Evolutionary conservation across 352 stramenopile species (phyloP).

Genomic region (Globisporangium ultimum): DNA sequence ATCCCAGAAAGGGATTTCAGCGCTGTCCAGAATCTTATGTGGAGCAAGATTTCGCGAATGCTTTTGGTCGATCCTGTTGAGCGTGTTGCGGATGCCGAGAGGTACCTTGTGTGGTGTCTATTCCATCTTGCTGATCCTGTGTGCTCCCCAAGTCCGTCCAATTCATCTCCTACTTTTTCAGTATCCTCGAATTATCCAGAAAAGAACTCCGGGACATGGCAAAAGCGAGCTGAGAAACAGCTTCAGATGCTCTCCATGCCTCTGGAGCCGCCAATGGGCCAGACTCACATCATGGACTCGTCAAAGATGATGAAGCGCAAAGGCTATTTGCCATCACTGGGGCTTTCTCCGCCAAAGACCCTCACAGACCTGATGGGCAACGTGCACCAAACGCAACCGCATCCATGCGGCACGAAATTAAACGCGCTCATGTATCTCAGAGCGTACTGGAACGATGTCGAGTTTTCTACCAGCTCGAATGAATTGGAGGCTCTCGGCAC

Average conservation of each 20-base stretch:
- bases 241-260: slow-evolving; percentile 68
- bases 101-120: slow-evolving; percentile 67
- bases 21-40: slow-evolving; percentile 22
- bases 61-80: slow-evolving; percentile 26
- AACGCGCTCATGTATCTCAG: slow-evolving; percentile 11
- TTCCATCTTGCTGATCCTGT: slow-evolving; percentile 30
- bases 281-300: slow-evolving; percentile 64
- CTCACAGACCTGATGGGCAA: slow-evolving; percentile 55
- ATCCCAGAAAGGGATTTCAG: slow-evolving; percentile 59
- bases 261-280: slow-evolving; percentile 44
- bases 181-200: slow-evolving; percentile 6
- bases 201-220: slow-evolving; percentile 33
- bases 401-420: slow-evolving; percentile 5
- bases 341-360: slow-evolving; percentile 56
- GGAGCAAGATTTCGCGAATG: slow-evolving; percentile 22
- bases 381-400: slow-evolving; percentile 26
- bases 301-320: slow-evolving; percentile 77
- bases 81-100: slow-evolving; percentile 48
- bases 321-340: slow-evolving; percentile 53
- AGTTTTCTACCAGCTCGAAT: slow-evolving; percentile 32
- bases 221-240: slow-evolving; percentile 64
- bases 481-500: slow-evolving; percentile 54
- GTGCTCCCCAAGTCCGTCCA: neutral
- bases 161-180: neutral
- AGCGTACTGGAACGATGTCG: slow-evolving; percentile 29